These are phyloP conservation scores for Trametes elegans DNA, from an alignment of 768 basidiomycete genomes.

Conservation along the genomic window DNA sequence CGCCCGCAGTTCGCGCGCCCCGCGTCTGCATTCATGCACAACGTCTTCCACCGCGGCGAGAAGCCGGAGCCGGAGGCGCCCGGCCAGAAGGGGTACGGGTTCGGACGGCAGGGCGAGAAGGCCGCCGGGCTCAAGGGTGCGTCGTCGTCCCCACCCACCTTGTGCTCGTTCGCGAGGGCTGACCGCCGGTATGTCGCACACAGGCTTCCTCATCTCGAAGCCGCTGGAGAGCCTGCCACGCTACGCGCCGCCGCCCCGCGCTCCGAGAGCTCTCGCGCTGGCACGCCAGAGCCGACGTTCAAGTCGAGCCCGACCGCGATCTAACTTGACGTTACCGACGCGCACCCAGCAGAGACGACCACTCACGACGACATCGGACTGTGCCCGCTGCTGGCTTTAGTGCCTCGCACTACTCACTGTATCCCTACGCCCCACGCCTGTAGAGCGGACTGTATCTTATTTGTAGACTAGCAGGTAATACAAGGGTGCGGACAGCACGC, in stretches of 20 bases:
- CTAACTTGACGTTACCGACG: constrained; percentile 23
- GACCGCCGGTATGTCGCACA: neutral
- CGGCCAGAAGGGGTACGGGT: constrained; percentile 54
- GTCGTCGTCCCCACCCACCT: constrained; percentile 21
- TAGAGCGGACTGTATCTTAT: constrained; percentile 14
- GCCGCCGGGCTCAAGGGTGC: constrained; percentile 64
- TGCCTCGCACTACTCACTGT: constrained; percentile 14
- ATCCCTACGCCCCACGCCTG: constrained; percentile 19
- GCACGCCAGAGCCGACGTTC: constrained; percentile 30
- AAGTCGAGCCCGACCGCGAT: constrained; percentile 32
- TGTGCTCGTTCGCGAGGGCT: neutral
- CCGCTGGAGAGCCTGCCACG: constrained; percentile 58
- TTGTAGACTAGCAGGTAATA: constrained; percentile 9
- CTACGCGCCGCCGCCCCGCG: constrained; percentile 40
- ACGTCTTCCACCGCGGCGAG: constrained; percentile 26
- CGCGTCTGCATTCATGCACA: constrained; percentile 20
- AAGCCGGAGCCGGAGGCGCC: constrained; percentile 17
- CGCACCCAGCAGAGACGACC: constrained; percentile 11
- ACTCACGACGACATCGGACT: constrained; percentile 9
- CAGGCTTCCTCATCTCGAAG: constrained; percentile 56
- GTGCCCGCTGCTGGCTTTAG: constrained; percentile 1
- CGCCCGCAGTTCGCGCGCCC: constrained; percentile 28
- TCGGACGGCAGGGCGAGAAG: constrained; percentile 81
- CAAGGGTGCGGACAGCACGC: neutral
- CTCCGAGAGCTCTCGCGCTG: constrained; percentile 25